Evolutionary conservation across 148 eudicot species (phyloP).

Genomic region (Silene uniflora): DNA sequence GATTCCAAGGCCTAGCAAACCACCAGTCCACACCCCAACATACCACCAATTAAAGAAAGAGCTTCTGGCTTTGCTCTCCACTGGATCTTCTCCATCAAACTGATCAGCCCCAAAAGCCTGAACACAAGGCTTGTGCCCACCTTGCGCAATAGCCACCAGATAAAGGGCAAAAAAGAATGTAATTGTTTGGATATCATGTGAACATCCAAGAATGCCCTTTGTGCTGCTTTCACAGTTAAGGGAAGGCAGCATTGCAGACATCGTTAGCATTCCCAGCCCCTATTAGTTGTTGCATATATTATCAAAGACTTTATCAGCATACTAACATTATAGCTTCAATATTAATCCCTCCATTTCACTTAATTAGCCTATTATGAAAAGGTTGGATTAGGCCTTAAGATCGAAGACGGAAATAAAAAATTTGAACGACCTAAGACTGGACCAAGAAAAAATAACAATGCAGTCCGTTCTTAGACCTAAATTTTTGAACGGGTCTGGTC

Average conservation of each 20-base stretch:
- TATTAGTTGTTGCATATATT: slow-evolving; percentile 19
- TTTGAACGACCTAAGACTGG: too few relatives aligned
- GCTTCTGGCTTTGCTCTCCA: slow-evolving; percentile 58
- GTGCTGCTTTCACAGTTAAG: slow-evolving; percentile 13
- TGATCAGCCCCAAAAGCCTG: slow-evolving; percentile 91
- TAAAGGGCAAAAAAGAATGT: slow-evolving; percentile 53
- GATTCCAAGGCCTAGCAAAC: slow-evolving; percentile 30
- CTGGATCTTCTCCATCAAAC: slow-evolving; percentile 52
- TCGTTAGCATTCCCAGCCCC: slow-evolving; percentile 55
- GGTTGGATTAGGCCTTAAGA: too few relatives aligned
- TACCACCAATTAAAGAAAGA: slow-evolving; percentile 89
- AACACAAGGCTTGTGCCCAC: slow-evolving; percentile 79
- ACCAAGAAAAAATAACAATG: too few relatives aligned
- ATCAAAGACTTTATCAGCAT: neutral
- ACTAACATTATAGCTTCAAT: too few relatives aligned
- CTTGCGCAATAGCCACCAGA: slow-evolving; percentile 61
- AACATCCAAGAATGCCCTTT: slow-evolving; percentile 16
- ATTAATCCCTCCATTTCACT: too few relatives aligned
- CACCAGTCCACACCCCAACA: slow-evolving; percentile 41
- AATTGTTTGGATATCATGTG: slow-evolving; percentile 37
- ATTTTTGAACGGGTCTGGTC: too few relatives aligned
- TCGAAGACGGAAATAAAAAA: too few relatives aligned
- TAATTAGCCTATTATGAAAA: too few relatives aligned
- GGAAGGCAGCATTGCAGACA: slow-evolving; percentile 47
- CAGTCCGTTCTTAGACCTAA: too few relatives aligned